phyloP scores from a whole-genome alignment of 192 early-diverging fungal genomes.

The Coemansia pectinata region DNA sequence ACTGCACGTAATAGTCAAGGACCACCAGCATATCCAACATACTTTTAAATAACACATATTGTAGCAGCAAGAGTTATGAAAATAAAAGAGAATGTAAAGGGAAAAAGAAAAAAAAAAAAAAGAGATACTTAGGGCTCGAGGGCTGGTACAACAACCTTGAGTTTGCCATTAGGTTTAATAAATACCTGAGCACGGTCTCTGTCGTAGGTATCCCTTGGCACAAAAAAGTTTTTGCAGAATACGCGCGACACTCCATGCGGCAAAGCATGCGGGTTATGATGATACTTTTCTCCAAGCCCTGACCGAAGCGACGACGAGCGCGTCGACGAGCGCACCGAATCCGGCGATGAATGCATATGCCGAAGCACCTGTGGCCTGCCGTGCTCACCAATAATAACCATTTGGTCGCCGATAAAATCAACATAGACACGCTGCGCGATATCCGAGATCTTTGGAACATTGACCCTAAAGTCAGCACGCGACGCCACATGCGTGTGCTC shows the following conservation, averaged over 20 bases:
- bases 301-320: constrained; percentile 25
- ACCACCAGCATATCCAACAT: background rate
- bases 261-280: constrained; percentile 1
- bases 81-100: background rate
- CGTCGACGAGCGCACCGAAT: constrained; percentile 27
- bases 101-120: background rate
- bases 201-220: constrained; percentile 53
- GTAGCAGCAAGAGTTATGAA: background rate
- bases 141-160: constrained; percentile 51
- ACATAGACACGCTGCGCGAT: constrained; percentile 48
- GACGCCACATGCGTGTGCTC: constrained; percentile 44
- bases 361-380: background rate
- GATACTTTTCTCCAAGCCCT: background rate
- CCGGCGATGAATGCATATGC: constrained; percentile 11
- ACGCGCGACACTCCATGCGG: constrained; percentile 30
- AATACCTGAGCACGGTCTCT: constrained; percentile 50
- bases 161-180: constrained; percentile 52
- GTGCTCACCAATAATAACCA: constrained; percentile 50
- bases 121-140: constrained; percentile 6
- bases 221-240: constrained; percentile 52
- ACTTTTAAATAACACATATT: constrained; percentile 2
- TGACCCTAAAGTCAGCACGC: constrained; percentile 29
- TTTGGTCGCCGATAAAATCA: constrained; percentile 51
- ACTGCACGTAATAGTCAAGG: background rate
- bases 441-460: constrained; percentile 27